Conservation (phyloP, 1,139 yeast species). For the Dujonia santamariae region DNA sequence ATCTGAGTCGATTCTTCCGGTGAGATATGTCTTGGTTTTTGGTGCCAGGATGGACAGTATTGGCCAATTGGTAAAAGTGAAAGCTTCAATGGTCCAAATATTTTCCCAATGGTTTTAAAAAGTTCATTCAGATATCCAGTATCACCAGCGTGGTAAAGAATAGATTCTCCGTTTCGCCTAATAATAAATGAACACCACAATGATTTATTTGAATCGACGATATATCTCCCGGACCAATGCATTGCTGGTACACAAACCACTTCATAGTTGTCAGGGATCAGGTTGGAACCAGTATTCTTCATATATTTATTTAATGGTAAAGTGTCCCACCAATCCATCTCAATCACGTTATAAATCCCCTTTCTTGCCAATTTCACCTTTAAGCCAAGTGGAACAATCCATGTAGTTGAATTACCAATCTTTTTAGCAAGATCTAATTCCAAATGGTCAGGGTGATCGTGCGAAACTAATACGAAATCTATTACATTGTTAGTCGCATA, state of each 20-base stretch:
- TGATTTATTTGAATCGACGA: constrained; percentile 74
- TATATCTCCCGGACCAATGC: constrained; percentile 93
- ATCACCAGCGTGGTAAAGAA: constrained; percentile 90
- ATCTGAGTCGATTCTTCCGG: constrained; percentile 76
- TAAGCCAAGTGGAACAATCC: constrained; percentile 89
- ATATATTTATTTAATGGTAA: constrained; percentile 38
- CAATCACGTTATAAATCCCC: constrained; percentile 59
- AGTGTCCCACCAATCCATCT: constrained; percentile 92
- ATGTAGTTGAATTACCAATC: constrained; percentile 59
- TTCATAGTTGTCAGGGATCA: constrained; percentile 56
- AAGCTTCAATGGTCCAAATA: constrained; percentile 61
- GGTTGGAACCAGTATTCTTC: constrained; percentile 11
- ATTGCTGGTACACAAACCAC: constrained; percentile 90
- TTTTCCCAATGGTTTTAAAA: constrained; percentile 60
- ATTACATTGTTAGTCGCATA: constrained; percentile 45
- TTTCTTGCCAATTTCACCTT: constrained; percentile 52
- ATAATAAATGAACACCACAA: constrained; percentile 87
- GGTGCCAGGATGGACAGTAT: constrained; percentile 94
- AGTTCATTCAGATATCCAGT: constrained; percentile 81
- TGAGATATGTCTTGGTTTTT: constrained; percentile 80
- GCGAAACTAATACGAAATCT: constrained; percentile 77
- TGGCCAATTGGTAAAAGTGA: constrained; percentile 92
- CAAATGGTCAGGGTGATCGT: constrained; percentile 93
- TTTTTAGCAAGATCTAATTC: constrained; percentile 58
- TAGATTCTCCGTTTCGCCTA: constrained; percentile 60